phyloP scores from a whole-genome alignment of 805 yeast genomes.

The Saturnispora galanensis region DNA sequence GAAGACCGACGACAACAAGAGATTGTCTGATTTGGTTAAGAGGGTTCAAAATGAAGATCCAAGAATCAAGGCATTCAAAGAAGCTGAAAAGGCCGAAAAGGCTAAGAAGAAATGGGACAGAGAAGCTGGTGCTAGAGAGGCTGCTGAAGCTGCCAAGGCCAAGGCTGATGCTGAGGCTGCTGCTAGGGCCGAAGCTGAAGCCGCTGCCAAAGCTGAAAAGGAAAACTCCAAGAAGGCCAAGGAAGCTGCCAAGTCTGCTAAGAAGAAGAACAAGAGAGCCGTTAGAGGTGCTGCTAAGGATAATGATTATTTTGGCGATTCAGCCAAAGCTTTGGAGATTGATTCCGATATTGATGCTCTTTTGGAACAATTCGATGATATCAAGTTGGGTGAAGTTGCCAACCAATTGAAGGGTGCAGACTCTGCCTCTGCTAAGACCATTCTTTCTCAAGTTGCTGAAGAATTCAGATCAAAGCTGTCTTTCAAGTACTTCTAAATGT shows the following conservation, averaged over 20 bases:
- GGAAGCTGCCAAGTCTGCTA: slow-evolving; percentile 94
- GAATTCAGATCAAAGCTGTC: slow-evolving; percentile 19
- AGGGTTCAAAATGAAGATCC: slow-evolving; percentile 89
- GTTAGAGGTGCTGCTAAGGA: slow-evolving; percentile 79
- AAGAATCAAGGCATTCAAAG: slow-evolving; percentile 87
- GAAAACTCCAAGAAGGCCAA: slow-evolving; percentile 68
- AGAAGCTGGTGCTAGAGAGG: slow-evolving; percentile 95
- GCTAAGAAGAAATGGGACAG: slow-evolving; percentile 95
- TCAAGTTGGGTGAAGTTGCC: slow-evolving; percentile 67
- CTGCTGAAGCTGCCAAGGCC: slow-evolving; percentile 83
- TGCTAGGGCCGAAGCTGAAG: slow-evolving; percentile 76
- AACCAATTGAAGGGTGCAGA: slow-evolving; percentile 49
- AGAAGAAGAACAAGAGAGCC: slow-evolving; percentile 64
- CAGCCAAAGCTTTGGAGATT: slow-evolving; percentile 51
- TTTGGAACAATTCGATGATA: slow-evolving; percentile 73
- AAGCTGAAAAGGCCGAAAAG: slow-evolving; percentile 88
- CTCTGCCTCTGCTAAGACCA: slow-evolving; percentile 47
- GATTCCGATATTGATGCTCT: slow-evolving; percentile 75
- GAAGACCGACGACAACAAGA: slow-evolving; percentile 94
- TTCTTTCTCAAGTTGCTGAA: slow-evolving; percentile 45
- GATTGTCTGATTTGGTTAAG: slow-evolving; percentile 77
- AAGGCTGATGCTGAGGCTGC: slow-evolving; percentile 83
- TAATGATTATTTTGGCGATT: slow-evolving; percentile 74
- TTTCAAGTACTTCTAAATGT: slow-evolving; percentile 14
- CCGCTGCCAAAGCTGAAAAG: slow-evolving; percentile 50